Percentiles rank a stretch among this genome's conserved stretches.
Evolutionary conservation across 2,329 filamentous ascomycete genomes (phyloP).

Genomic region (Tricladium varicosporioides): DNA sequence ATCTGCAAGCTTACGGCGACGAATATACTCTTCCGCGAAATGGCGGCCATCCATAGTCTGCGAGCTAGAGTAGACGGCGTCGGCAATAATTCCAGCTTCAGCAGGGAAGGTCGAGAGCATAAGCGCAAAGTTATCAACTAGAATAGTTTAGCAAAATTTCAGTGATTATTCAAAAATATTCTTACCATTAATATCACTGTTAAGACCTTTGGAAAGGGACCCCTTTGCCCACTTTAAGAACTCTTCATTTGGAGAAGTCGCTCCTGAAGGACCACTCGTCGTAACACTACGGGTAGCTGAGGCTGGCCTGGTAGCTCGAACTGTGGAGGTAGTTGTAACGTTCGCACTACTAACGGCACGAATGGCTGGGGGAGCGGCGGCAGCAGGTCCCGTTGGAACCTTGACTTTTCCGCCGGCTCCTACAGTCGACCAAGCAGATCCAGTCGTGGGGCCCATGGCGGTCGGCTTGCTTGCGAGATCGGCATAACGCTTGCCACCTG

Average conservation of each 20-base stretch:
- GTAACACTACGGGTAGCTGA: conserved; percentile 46
- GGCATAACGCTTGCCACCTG: conserved; percentile 81
- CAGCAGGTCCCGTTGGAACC: conserved; percentile 59
- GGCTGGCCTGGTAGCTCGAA: conserved; percentile 51
- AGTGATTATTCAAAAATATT: conserved; percentile 9
- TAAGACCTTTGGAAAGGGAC: conserved; percentile 73
- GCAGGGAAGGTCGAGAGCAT: conserved; percentile 73
- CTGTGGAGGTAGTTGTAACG: conserved; percentile 17
- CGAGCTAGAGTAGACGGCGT: conserved; percentile 83
- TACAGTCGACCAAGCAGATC: conserved; percentile 87
- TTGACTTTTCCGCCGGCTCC: conserved; percentile 93
- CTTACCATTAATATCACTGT: conserved; percentile 65
- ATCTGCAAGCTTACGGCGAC: conserved; percentile 88
- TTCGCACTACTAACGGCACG: conserved; percentile 36
- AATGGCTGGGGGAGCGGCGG: conserved; percentile 43
- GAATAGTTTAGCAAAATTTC: conserved; percentile 34
- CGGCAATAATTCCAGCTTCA: conserved; percentile 79
- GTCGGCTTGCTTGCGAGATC: conserved; percentile 80
- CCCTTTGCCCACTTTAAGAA: conserved; percentile 90
- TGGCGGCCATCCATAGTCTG: conserved; percentile 89
- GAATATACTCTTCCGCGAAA: conserved; percentile 92
- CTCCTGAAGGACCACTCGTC: conserved; percentile 36
- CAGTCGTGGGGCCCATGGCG: conserved; percentile 41
- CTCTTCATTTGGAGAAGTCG: conserved; percentile 71
- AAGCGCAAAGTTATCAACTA: conserved; percentile 70